Conservation (phyloP, 352 stramenopile species). For the Blastocystis sp. region DNA sequence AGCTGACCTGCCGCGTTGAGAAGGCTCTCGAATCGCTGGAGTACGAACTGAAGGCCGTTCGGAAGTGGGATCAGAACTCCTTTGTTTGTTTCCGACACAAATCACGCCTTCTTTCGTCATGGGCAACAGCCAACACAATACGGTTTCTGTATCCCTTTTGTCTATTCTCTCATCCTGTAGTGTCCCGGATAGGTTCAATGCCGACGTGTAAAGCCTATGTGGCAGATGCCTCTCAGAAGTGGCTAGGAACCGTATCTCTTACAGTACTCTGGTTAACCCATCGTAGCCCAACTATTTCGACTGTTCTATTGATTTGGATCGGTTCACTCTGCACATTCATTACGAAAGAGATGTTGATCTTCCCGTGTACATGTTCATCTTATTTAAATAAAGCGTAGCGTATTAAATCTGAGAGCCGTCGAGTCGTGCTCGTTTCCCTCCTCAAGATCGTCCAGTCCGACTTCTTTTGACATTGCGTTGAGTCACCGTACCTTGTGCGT, state of each 20-base stretch:
- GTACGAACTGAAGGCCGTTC: conserved; percentile 39
- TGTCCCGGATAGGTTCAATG: not conserved
- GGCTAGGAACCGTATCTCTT: conserved; percentile 34
- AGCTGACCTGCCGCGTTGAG: conserved; percentile 48
- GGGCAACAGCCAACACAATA: too few relatives aligned
- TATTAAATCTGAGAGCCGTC: conserved; percentile 46
- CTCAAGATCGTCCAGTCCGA: not conserved
- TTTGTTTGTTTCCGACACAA: not conserved
- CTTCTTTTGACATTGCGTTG: conserved; percentile 26
- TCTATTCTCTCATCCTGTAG: too few relatives aligned
- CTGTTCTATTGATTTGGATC: not conserved
- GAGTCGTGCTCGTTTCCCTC: conserved; percentile 27
- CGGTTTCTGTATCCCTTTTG: too few relatives aligned
- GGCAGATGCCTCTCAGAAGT: conserved; percentile 11
- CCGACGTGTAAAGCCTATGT: not conserved
- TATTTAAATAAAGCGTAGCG: not conserved
- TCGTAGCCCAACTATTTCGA: conserved; percentile 53
- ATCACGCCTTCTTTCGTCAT: too few relatives aligned
- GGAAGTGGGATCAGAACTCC: conserved; percentile 31
- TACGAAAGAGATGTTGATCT: conserved; percentile 35
- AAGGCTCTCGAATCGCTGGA: conserved; percentile 50
- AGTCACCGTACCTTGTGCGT: conserved; percentile 34
- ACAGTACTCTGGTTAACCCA: not conserved
- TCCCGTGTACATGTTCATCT: not conserved
- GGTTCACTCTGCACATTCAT: not conserved